Evolutionary conservation across 2,329 filamentous ascomycete genomes (phyloP).

Genomic region (Fusarium armeniacum): DNA sequence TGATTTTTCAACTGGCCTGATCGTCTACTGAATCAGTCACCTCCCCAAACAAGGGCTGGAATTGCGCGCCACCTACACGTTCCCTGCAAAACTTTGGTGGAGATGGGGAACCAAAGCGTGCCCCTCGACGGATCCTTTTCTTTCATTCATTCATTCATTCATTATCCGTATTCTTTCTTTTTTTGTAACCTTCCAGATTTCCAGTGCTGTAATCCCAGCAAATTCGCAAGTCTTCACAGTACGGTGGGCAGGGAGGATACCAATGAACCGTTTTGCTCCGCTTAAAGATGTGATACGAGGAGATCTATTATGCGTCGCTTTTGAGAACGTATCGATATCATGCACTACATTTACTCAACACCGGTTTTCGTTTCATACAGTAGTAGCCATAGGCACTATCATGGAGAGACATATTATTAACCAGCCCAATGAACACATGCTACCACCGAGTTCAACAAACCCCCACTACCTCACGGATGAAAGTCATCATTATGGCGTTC

Average conservation of each 20-base stretch:
- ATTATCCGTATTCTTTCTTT: conserved; percentile 25
- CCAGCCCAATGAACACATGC: neutral
- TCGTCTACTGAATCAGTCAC: conserved; percentile 46
- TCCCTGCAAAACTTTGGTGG: conserved; percentile 25
- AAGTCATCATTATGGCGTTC: neutral
- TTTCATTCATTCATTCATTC: too few species aligned
- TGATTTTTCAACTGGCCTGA: conserved; percentile 41
- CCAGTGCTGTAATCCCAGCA: conserved; percentile 12
- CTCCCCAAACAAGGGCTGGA: conserved; percentile 41
- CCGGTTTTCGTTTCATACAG: conserved; percentile 10
- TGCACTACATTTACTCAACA: conserved; percentile 1
- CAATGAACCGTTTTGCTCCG: conserved; percentile 20
- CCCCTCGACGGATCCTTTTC: conserved; percentile 30
- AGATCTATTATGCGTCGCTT: conserved; percentile 29
- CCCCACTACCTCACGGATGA: neutral
- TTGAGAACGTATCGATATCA: conserved; percentile 13
- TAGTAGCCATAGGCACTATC: neutral
- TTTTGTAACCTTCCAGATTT: conserved; percentile 9
- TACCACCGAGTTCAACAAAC: neutral
- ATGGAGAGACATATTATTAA: neutral
- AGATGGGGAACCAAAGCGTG: conserved; percentile 21
- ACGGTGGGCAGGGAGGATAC: conserved; percentile 7
- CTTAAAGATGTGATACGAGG: conserved; percentile 23
- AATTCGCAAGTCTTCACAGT: conserved; percentile 7
- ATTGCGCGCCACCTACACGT: conserved; percentile 44